A percentile compares a stretch with the other conserved stretches of the same genome.
Evolutionary conservation across 495 filamentous ascomycete species (phyloP).

Genomic region (Hypoxylon rickii): DNA sequence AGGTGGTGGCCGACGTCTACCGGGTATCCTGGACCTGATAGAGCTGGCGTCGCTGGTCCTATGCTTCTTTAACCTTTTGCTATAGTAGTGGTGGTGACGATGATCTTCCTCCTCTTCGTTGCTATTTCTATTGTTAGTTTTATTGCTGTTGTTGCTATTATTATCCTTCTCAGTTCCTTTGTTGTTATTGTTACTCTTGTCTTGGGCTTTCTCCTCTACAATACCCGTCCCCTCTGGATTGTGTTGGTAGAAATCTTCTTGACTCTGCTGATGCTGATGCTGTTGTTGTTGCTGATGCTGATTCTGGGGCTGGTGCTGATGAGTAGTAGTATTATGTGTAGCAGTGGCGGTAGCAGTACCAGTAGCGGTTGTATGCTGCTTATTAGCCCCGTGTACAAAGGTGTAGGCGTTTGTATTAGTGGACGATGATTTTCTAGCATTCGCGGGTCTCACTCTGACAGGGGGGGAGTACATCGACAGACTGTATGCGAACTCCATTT

Average conservation of each 20-base stretch:
- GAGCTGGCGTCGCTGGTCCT: slow-evolving; percentile 39
- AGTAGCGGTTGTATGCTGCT: slow-evolving; percentile 9
- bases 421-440: slow-evolving; percentile 29
- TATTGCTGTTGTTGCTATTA: slow-evolving; percentile 6
- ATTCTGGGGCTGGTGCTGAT: too few relatives aligned
- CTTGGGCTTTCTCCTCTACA: background rate
- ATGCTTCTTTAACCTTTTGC: slow-evolving; percentile 42
- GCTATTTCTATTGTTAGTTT: too few relatives aligned
- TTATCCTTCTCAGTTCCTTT: slow-evolving; percentile 1
- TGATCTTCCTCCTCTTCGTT: slow-evolving; percentile 7
- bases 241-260: background rate
- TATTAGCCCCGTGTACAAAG: slow-evolving; percentile 29
- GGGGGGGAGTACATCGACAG: slow-evolving; percentile 34
- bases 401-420: slow-evolving; percentile 14
- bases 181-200: slow-evolving; percentile 20
- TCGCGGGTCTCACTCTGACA: slow-evolving; percentile 31
- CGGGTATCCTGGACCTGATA: slow-evolving; percentile 32
- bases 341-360: slow-evolving; percentile 1
- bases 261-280: background rate
- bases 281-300: slow-evolving; percentile 2
- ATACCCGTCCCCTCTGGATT: background rate
- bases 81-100: background rate
- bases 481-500: slow-evolving; percentile 37
- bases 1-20: slow-evolving; percentile 37
- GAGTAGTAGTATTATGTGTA: too few relatives aligned